Evolutionary conservation across 2,329 filamentous ascomycete genomes (phyloP).

Genomic region (Phaeosphaeriaceae sp.): DNA sequence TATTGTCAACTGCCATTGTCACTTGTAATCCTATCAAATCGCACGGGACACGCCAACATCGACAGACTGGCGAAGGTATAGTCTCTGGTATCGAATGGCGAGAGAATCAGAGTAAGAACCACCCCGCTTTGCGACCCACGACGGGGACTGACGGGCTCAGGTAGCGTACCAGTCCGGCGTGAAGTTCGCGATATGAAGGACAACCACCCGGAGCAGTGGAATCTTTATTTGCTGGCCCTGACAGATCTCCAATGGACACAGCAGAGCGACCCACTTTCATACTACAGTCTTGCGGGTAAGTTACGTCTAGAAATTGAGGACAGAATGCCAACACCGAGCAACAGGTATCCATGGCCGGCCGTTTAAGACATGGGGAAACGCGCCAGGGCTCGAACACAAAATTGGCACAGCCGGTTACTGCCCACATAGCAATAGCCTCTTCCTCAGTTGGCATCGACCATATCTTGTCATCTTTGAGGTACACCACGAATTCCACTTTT

Average conservation of each 20-base stretch:
- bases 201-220: slow-evolving; percentile 70
- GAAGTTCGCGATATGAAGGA: slow-evolving; percentile 71
- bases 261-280: slow-evolving; percentile 71
- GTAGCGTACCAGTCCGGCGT: slow-evolving; percentile 54
- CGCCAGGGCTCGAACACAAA: slow-evolving; percentile 42
- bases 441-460: slow-evolving; percentile 85
- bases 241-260: slow-evolving; percentile 71
- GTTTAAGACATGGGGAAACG: slow-evolving; percentile 45
- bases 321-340: neutral
- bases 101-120: slow-evolving; percentile 24
- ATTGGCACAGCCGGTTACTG: slow-evolving; percentile 68
- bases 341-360: slow-evolving; percentile 45
- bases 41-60: neutral
- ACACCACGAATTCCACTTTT: neutral
- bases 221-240: slow-evolving; percentile 77
- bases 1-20: slow-evolving; percentile 10
- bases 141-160: slow-evolving; percentile 21
- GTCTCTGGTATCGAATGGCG: slow-evolving; percentile 27
- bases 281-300: slow-evolving; percentile 77
- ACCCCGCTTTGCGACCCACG: neutral
- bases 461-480: slow-evolving; percentile 73
- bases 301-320: rapidly evolving
- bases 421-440: slow-evolving; percentile 76
- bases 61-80: slow-evolving; percentile 14
- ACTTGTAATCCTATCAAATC: slow-evolving; percentile 3